Base-by-base conservation (phyloP, 2,329 filamentous ascomycete genomes). In the Colletotrichum australisinense region DNA sequence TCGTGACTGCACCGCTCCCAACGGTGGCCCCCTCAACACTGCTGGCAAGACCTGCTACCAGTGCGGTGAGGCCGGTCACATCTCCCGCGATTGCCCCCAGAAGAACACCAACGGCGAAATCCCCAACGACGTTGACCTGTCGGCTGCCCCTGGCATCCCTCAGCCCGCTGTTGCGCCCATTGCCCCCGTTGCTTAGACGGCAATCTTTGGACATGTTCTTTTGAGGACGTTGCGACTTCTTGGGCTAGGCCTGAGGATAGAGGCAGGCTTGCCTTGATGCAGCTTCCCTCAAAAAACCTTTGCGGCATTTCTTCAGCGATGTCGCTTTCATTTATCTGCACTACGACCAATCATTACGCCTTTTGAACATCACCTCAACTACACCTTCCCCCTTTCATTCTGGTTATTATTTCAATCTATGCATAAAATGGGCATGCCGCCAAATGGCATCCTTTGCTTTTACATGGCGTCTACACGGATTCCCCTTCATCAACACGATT, bases 21-120 rank as follows among this genome's bases (percentile, higher is more conserved):
- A 98, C 84, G 97, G 97, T 70, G 97, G 97, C 28, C 95, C 96
- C 59, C 89, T 98, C 77, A 98, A 97, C 90, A 97, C 95, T 76
- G 95, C 94, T 75, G 96, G 96, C 81, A 99, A 98, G 92, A 98
- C 95, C 76, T 99, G 97, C 91, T 99, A 99, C 88, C 93, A 95
- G 84, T 99, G 97, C 83, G 95, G 96, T 77, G 94, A 98, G 87
- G 92, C 95, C 72, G 97, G 97, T 66, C 96, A 98, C 86, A 98
- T 98, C 84, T 97, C 95, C 72, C 93, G 96, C 76, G 96, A 98
- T 79, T 98, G 97, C 88, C 93, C 95, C 72, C 84, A 95, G 91
- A 92, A 93, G 91, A 84, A 81, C 73, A 82, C 84, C 78, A 86
- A 84, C 78, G 86, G 85, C 78, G 89, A 90, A 76, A 84, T 88